Base-by-base conservation (phyloP, 495 filamentous ascomycete genomes). In the Podospora pseudoanserina region DNA sequence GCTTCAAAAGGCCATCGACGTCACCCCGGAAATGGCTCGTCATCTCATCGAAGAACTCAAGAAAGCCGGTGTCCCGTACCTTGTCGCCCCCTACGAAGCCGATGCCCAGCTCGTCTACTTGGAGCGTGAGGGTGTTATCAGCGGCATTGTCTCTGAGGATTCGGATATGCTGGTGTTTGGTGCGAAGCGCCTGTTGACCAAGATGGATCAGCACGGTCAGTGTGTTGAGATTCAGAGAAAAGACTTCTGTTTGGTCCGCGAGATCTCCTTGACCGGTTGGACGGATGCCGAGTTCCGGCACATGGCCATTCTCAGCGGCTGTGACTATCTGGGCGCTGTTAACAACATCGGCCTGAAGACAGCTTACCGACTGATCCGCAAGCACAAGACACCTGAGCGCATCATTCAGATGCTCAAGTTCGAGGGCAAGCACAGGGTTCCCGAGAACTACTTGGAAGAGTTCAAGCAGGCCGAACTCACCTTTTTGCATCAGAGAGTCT, bases 241-340 rank as follows among this genome's bases (percentile, higher is more conserved):
- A 0, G 90, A 97, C 69, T 98, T 99, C 71, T 90, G 91, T 44
- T 88, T 90, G 55, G 96, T 93, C 68, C 89, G 90, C 58, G 94
- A 97, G 67, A 86, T 98, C 55, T 96, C 88, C 63, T 79, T 99
- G 19, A 89, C 92, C 15, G 94, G 93, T 16, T 99, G 95, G 94
- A 90, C 91, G 3, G 92, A 97, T 77, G 83, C 81, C 6, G 91
- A 97, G 66, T 99, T 99, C 72, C 85, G 96, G 60, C 88, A 85
- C 23, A 99, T 99, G 96, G 93, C 94, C 63, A 98, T 99, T 64
- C 75, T 99, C 23, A 97, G 93, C 76, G 96, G 96, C n/a, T 99
- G 96, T 77, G 96, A 99, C 76, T 99, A 99, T 78, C 84, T 98
- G 62, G 83, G 88, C 5, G 90, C 88, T 71, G 91, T 98, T 68